Base-by-base conservation (phyloP, 2,329 filamentous ascomycete species). In the Keithomyces neogunnii region DNA sequence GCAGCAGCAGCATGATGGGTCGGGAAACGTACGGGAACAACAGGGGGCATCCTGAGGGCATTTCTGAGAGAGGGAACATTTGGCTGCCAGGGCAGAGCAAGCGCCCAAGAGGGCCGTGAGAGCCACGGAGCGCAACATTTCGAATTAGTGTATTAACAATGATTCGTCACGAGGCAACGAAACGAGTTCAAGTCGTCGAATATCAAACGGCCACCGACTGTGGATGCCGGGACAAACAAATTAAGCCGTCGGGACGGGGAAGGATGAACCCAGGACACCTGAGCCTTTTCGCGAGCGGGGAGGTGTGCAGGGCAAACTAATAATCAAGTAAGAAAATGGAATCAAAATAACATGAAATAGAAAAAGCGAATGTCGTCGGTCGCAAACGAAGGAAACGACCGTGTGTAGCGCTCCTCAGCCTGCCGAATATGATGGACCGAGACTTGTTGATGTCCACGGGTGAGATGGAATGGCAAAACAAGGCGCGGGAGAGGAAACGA, bases 31-130 rank as follows among this genome's bases (percentile, higher is more conserved):
- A 91, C 87, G 85, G 53, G 86, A 89, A 68, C 88, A 91, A 73
- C 88, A 90, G 32, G 86, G 88, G n/a, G 80, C 71, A 44, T 80
- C 76, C 62, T 84, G 66, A 7, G 89, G 88, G 65, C 90, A 96
- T 57, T 84, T 80, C 54, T 73, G 70, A 43, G 65, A 64, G 19
- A 78, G 62, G 9, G 71, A 69, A 63, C 81, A 85, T 46, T 64
- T 58, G 19, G 57, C 49, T 9, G 66, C 68, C 32, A 63, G 50
- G 26, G 60, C 65, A 11, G 67, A 60, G 48, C 58, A 56, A 50
- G 58, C 63, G 53, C 64, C 63, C 55, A 68, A 32, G n/a, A 70
- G 56, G 57, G 64, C 62, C 36, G 60, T 60, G 49, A 65, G 33
- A 38, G 55, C 61, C 33, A 63, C 55, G 43, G 65, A 66, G 51